Evolutionary conservation across 108 stramenopile species (phyloP).

Genomic region (Mediolabrus comicus): DNA sequence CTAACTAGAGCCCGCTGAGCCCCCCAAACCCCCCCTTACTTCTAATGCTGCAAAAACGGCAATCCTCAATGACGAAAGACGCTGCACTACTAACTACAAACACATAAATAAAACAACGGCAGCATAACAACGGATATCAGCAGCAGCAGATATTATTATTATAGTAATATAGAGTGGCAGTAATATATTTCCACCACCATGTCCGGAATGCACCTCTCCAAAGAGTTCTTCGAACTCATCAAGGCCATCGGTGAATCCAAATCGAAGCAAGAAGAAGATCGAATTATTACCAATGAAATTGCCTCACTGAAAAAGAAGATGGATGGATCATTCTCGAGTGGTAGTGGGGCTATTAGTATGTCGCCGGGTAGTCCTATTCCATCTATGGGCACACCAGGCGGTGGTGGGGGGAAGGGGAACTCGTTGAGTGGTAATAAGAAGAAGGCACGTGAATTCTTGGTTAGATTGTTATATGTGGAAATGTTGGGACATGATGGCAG

Average conservation of each 20-base stretch:
- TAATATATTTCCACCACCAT: constrained; percentile 12
- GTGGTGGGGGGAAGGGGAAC: constrained; percentile 29
- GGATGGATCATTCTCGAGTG: constrained; percentile 26
- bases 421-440: constrained; percentile 77
- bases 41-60: no score
- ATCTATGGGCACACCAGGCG: constrained; percentile 41
- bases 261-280: constrained; percentile 99
- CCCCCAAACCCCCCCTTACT: no score
- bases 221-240: constrained; percentile 99
- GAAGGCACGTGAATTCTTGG: constrained; percentile 95
- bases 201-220: constrained; percentile 80
- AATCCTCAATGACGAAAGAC: no score
- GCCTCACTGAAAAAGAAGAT: constrained; percentile 85
- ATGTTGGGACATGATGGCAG: constrained; percentile 99
- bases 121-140: no score
- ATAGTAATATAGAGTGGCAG: not conserved
- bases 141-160: not conserved
- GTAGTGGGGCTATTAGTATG: constrained; percentile 12
- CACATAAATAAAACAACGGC: no score
- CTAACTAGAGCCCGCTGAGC: no score
- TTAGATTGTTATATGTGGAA: constrained; percentile 97
- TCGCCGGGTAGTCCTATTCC: constrained; percentile 14
- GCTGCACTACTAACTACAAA: no score
- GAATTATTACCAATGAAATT: constrained; percentile 93
- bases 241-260: constrained; percentile 99